These are phyloP conservation scores for Chlamydomonas sp. DNA, from an alignment of 139 green algal genomes.

Conservation along the genomic window DNA sequence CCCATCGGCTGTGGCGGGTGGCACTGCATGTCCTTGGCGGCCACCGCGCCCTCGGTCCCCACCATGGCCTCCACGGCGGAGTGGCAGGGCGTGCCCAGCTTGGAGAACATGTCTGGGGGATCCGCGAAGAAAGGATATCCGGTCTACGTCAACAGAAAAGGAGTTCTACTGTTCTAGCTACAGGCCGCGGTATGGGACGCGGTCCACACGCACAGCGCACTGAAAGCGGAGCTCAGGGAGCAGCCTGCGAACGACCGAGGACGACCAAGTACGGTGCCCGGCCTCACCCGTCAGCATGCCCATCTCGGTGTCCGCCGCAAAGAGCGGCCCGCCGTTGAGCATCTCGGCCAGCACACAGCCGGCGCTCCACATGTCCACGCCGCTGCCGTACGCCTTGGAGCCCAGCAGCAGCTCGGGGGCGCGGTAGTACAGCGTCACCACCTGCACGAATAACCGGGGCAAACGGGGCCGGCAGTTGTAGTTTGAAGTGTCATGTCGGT, in stretches of 20 bases:
- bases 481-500: too few relatives aligned
- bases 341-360: constrained; percentile 98
- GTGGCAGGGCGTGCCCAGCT: constrained; percentile 80
- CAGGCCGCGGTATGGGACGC: too few relatives aligned
- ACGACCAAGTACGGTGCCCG: too few relatives aligned
- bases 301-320: constrained; percentile 75
- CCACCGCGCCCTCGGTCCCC: constrained; percentile 43
- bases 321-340: constrained; percentile 72
- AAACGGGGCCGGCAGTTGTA: too few relatives aligned
- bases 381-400: constrained; percentile 83
- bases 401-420: constrained; percentile 97
- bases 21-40: constrained; percentile 32
- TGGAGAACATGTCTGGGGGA: constrained; percentile 64
- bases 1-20: constrained; percentile 48
- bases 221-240: too few relatives aligned
- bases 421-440: constrained; percentile 98
- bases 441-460: constrained; percentile 50
- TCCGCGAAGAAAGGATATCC: too few relatives aligned
- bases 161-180: too few relatives aligned
- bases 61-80: constrained; percentile 44
- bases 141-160: too few relatives aligned
- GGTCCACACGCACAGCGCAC: too few relatives aligned
- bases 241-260: too few relatives aligned
- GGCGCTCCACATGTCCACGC: constrained; percentile 96
- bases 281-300: neutral